phyloP scores from a whole-genome alignment of 2,329 filamentous ascomycete species.

The Phyllosticta citrichinensis region DNA sequence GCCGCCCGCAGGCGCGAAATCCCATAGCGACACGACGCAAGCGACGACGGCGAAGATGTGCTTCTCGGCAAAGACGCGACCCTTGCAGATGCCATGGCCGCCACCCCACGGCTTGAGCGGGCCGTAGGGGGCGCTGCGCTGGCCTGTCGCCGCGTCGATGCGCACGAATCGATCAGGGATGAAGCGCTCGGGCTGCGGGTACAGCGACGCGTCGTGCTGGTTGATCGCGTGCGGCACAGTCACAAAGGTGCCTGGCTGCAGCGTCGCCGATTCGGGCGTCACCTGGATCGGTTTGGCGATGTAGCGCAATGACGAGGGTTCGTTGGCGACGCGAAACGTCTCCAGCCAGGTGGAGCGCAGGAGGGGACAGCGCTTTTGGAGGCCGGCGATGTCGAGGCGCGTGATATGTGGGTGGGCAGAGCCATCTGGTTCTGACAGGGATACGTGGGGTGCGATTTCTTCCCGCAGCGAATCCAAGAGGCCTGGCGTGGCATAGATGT shows the following conservation, averaged over 20 bases:
- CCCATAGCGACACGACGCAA: constrained; percentile 46
- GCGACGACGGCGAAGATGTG: constrained; percentile 42
- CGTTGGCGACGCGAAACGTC: constrained; percentile 23
- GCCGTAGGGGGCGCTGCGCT: constrained; percentile 10
- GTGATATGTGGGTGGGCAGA: neutral
- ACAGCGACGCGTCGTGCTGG: constrained; percentile 8
- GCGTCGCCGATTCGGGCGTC: constrained; percentile 17
- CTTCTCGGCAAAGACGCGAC: constrained; percentile 39
- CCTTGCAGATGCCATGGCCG: constrained; percentile 41
- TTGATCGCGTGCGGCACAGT: constrained; percentile 3
- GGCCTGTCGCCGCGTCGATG: constrained; percentile 4
- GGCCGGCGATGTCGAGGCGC: constrained; percentile 2
- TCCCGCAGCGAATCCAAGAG: constrained; percentile 21
- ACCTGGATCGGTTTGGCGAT: constrained; percentile 24
- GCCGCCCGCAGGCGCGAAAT: constrained; percentile 40
- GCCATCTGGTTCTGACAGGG: constrained; percentile 16
- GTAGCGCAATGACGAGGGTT: constrained; percentile 9
- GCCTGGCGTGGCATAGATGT: constrained; percentile 18
- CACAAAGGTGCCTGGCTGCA: constrained; percentile 1
- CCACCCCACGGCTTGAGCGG: constrained; percentile 20
- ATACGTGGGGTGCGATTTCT: constrained; percentile 24
- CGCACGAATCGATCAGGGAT: constrained; percentile 11
- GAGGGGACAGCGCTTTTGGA: constrained; percentile 20
- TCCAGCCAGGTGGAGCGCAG: constrained; percentile 30
- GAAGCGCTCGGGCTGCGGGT: constrained; percentile 7